Conservation (phyloP, 139 green algal genomes). For the Dunaliella primolecta region DNA sequence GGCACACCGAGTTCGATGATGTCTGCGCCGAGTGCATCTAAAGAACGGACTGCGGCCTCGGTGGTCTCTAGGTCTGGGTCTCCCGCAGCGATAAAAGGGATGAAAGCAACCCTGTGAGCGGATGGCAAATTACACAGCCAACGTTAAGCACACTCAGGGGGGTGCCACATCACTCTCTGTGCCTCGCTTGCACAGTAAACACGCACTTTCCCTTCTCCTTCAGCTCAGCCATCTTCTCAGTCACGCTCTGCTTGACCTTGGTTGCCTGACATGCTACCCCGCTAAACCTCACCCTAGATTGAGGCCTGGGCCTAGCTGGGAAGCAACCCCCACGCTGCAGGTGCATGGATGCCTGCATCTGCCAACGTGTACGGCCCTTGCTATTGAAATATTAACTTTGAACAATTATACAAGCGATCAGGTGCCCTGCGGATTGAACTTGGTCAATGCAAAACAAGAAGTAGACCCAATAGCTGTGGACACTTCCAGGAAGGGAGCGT, state of each 20-base stretch:
- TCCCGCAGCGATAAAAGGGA: conserved; percentile 93
- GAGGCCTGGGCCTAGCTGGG: too few species aligned
- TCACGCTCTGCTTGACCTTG: conserved; percentile 12
- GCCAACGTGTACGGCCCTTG: too few species aligned
- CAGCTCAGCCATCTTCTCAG: conserved; percentile 59
- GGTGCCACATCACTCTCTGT: conserved; percentile 7
- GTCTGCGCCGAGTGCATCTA: conserved; percentile 80
- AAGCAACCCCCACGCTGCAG: not conserved
- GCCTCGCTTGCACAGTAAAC: too few species aligned
- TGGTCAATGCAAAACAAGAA: too few species aligned
- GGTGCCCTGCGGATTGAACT: too few species aligned
- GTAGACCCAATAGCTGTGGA: too few species aligned
- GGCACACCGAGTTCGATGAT: conserved; percentile 97
- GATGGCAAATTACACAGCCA: not conserved
- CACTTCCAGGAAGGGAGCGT: too few species aligned
- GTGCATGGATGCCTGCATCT: too few species aligned
- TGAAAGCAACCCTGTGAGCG: conserved; percentile 74
- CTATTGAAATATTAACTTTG: too few species aligned
- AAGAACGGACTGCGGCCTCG: conserved; percentile 62
- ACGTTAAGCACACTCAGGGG: not conserved
- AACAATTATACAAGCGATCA: too few species aligned
- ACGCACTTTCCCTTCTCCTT: conserved; percentile 52
- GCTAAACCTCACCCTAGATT: too few species aligned
- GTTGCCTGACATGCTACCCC: not conserved
- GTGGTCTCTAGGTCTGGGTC: conserved; percentile 93